These are phyloP conservation scores for Pichia deserticola DNA, from an alignment of 805 yeast genomes.

Conservation along the genomic window DNA sequence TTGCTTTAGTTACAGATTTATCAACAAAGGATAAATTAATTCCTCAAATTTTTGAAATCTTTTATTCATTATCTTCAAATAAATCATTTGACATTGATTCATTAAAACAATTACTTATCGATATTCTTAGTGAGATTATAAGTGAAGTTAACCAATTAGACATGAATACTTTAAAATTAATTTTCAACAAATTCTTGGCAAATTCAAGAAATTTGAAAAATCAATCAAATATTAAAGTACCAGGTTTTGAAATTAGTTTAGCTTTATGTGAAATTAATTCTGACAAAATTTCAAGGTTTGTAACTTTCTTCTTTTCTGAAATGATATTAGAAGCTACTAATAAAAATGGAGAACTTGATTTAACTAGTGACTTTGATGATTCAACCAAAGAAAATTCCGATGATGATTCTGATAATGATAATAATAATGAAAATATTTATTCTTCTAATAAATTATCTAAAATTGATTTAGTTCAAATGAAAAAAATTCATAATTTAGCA, in stretches of 20 bases:
- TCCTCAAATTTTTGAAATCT: constrained; percentile 47
- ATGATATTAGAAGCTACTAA: constrained; percentile 46
- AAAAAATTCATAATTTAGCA: constrained; percentile 55
- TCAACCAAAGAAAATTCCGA: constrained; percentile 20
- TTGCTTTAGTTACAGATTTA: constrained; percentile 45
- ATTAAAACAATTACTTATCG: constrained; percentile 56
- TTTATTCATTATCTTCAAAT: constrained; percentile 46
- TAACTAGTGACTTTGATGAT: constrained; percentile 27
- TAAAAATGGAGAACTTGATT: constrained; percentile 47
- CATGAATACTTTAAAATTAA: constrained; percentile 47
- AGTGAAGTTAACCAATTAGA: constrained; percentile 66
- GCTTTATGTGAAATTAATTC: constrained; percentile 61
- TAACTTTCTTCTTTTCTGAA: constrained; percentile 77
- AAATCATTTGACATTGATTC: constrained; percentile 28
- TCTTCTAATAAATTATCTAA: constrained; percentile 2
- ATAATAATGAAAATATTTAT: constrained; percentile 6
- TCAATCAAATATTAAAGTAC: constrained; percentile 26
- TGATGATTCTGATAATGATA: constrained; percentile 41
- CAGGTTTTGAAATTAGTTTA: constrained; percentile 59
- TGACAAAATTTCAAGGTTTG: constrained; percentile 66
- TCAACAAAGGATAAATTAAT: constrained; percentile 53
- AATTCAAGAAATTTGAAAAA: constrained; percentile 21
- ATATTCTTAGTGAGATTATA: constrained; percentile 66
- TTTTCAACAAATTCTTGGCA: constrained; percentile 54
- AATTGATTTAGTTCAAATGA: constrained; percentile 33